Percentiles rank a stretch among this genome's conserved stretches.
phyloP scores from a whole-genome alignment of 78 protist species.

The Dictyostelium capitatum region DNA sequence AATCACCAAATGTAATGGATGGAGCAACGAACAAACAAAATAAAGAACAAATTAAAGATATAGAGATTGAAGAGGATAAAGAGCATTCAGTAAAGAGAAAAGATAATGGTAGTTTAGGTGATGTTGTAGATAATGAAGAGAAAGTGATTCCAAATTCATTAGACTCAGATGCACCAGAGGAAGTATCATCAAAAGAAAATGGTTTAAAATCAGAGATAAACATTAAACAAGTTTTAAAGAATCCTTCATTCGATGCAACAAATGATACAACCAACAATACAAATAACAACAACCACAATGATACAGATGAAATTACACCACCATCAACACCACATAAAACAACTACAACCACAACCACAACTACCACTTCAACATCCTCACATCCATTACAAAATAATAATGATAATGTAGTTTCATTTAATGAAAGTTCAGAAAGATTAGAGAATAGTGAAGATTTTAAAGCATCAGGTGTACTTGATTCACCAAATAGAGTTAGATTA shows the following conservation, averaged over 20 bases:
- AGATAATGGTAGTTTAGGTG: constrained; percentile 50
- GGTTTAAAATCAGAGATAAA: constrained; percentile 20
- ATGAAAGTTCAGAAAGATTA: not conserved
- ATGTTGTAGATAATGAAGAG: constrained; percentile 58
- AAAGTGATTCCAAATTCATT: constrained; percentile 9
- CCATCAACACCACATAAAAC: not conserved
- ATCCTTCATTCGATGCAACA: constrained; percentile 12
- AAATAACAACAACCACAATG: not conserved
- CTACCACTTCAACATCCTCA: not conserved
- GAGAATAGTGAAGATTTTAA: not conserved
- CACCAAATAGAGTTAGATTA: constrained; percentile 50
- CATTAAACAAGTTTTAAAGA: constrained; percentile 28
- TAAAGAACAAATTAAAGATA: not conserved
- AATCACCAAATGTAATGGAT: constrained; percentile 3
- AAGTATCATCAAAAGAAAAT: not conserved
- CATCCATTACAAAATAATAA: not conserved
- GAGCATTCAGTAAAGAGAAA: constrained; percentile 17
- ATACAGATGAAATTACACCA: not conserved
- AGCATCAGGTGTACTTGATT: constrained; percentile 13
- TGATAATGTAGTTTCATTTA: constrained; percentile 17
- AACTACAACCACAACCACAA: not conserved
- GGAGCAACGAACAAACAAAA: constrained; percentile 4
- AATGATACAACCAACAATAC: not conserved
- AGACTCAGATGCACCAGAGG: constrained; percentile 53
- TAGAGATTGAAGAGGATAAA: constrained; percentile 14